Base-by-base conservation (phyloP, 2,329 filamentous ascomycete species). In the Fusarium graminum region DNA sequence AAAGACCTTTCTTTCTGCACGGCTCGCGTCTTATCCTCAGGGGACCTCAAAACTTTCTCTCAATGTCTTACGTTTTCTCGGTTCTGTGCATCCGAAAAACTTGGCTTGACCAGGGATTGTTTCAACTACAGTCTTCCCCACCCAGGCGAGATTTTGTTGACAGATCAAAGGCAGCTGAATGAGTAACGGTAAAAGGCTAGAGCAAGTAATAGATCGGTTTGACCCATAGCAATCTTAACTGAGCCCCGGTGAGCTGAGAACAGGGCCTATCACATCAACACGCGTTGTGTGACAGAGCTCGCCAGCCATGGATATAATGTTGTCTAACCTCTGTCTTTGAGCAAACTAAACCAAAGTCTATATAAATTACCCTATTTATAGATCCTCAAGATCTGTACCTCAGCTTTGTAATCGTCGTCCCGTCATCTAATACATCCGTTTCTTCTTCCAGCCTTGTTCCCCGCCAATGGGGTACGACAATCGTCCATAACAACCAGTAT, bases 401-500 rank as follows among this genome's bases (percentile, higher is more conserved):
- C 12, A 40, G 26, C 29, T 4, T 25, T 1, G 87, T 92, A 50
- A 92, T 83, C 2, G 82, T 84, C 1, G 88, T 92, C 0, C 90
- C 90, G 75, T 93, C 90, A 22, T 82, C 80, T 19, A 93, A 75
- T 0, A 87, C 78, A 36, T 85, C 84, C 4, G 79, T 80, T 55
- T 85, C 82, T 67, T 92, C 89, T 69, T 90, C 87, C 3, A 92
- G 76, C 14, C 74, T 82, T 72, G 91, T 91, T 0, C 84, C 83
- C 49, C 84, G 80, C 77, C 83, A 84, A 40, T 76, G 79, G 2
- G 91, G 90, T 25, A 92, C 73, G 1, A 17, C 65, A 4, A 86
- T 80, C 1, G 88, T 88, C 85, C 87, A 90, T 2, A 90, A 62
- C 64, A 86, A 88, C 91, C 90, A 93, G 72, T 92, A 92, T 0